phyloP scores from a whole-genome alignment of 108 stramenopile species.

The Nitzschia palea region DNA sequence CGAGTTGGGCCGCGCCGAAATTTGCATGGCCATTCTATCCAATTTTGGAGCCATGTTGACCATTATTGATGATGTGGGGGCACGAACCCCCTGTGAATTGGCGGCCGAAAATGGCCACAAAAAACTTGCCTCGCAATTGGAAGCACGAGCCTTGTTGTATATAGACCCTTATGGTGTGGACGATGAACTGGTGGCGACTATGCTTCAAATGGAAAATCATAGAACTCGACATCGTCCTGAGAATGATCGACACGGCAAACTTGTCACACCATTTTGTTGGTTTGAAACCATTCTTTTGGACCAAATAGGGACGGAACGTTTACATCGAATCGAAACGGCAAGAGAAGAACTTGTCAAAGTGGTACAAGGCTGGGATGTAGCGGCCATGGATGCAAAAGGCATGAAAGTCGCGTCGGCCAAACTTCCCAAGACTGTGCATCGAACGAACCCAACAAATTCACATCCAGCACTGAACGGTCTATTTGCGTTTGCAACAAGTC shows the following conservation, averaged over 20 bases:
- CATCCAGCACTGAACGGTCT: no score
- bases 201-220: slow-evolving; percentile 13
- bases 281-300: slow-evolving; percentile 33
- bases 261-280: slow-evolving; percentile 49
- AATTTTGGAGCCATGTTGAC: slow-evolving; percentile 52
- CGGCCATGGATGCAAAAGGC: background rate
- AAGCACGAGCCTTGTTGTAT: slow-evolving; percentile 50
- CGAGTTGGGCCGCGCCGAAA: slow-evolving; percentile 47
- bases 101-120: slow-evolving; percentile 36
- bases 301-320: slow-evolving; percentile 15
- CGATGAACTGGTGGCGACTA: slow-evolving; percentile 39
- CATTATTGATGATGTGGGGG: slow-evolving; percentile 46
- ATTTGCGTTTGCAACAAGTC: no score
- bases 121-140: slow-evolving; percentile 45
- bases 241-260: background rate
- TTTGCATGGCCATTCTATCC: slow-evolving; percentile 39
- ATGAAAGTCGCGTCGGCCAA: no score
- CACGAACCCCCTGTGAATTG: slow-evolving; percentile 43
- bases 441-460: no score
- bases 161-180: slow-evolving; percentile 56
- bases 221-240: background rate
- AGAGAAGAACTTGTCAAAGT: slow-evolving; percentile 10
- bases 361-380: background rate
- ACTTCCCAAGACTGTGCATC: no score
- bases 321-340: slow-evolving; percentile 5